phyloP scores from a whole-genome alignment of 2,329 filamentous ascomycete species.

The Neofusicoccum cordaticola region DNA sequence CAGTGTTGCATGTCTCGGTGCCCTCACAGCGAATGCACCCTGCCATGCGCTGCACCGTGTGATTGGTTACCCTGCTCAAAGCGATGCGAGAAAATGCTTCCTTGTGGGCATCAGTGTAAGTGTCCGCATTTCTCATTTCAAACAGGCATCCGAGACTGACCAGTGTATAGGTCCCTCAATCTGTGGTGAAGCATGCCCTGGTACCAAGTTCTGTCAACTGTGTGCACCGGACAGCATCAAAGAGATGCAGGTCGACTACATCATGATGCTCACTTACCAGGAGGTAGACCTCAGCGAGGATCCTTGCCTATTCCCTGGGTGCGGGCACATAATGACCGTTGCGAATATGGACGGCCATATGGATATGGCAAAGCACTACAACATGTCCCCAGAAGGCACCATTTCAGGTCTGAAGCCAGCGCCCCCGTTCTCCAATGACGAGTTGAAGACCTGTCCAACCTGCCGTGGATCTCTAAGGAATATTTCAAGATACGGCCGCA shows the following conservation, averaged over 20 bases:
- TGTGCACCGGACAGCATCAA: conserved; percentile 46
- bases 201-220: conserved; percentile 52
- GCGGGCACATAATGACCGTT: conserved; percentile 62
- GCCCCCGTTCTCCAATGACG: conserved; percentile 31
- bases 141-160: not conserved
- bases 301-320: conserved; percentile 61
- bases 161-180: conserved; percentile 47
- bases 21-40: conserved; percentile 48
- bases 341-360: conserved; percentile 62
- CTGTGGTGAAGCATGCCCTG: conserved; percentile 63
- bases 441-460: conserved; percentile 55
- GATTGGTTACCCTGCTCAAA: conserved; percentile 63
- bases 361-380: conserved; percentile 52
- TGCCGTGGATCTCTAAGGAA: conserved; percentile 60
- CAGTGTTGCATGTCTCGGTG: conserved; percentile 54
- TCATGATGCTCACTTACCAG: conserved; percentile 53
- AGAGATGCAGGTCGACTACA: conserved; percentile 54
- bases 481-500: conserved; percentile 60
- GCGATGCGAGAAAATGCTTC: conserved; percentile 54
- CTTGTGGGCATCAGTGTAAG: conserved; percentile 60
- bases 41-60: conserved; percentile 67
- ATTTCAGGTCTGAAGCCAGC: conserved; percentile 30
- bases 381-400: conserved; percentile 35
- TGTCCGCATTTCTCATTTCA: not conserved
- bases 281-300: conserved; percentile 59